These are phyloP conservation scores for Citrus mangshanensis DNA, from an alignment of 345 rosid genomes.

Conservation along the genomic window DNA sequence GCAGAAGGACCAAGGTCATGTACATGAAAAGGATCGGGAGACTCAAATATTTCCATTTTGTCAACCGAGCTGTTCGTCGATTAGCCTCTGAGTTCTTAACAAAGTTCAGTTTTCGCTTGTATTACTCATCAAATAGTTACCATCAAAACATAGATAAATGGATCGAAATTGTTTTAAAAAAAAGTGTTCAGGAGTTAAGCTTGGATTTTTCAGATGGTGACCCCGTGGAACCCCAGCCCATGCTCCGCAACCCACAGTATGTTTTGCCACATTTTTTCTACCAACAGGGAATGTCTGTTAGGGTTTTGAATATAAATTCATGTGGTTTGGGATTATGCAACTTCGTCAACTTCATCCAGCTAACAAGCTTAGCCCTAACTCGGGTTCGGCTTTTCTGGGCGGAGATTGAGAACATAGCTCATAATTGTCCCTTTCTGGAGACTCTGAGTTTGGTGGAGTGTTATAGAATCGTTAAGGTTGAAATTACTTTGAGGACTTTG, in stretches of 20 bases:
- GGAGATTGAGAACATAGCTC: background rate
- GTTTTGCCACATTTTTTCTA: background rate
- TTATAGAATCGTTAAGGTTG: background rate
- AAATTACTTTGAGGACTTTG: background rate
- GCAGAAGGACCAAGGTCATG: background rate
- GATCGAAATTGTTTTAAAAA: background rate
- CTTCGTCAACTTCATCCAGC: background rate
- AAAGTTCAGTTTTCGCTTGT: background rate
- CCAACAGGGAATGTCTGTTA: background rate
- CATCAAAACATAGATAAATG: background rate
- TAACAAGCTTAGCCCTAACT: background rate
- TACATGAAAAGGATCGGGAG: background rate
- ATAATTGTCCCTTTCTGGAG: background rate
- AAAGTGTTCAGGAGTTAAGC: background rate
- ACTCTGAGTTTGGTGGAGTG: background rate
- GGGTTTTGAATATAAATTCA: background rate
- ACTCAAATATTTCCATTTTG: background rate
- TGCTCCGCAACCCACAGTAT: background rate
- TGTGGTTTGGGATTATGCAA: background rate
- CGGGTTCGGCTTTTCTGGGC: background rate
- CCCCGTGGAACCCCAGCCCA: background rate
- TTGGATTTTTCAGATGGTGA: conserved; percentile 7
- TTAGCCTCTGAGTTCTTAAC: background rate
- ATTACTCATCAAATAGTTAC: background rate
- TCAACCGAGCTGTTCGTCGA: background rate